phyloP scores from a whole-genome alignment of 2,329 filamentous ascomycete genomes.

The Aspergillus intermedius region DNA sequence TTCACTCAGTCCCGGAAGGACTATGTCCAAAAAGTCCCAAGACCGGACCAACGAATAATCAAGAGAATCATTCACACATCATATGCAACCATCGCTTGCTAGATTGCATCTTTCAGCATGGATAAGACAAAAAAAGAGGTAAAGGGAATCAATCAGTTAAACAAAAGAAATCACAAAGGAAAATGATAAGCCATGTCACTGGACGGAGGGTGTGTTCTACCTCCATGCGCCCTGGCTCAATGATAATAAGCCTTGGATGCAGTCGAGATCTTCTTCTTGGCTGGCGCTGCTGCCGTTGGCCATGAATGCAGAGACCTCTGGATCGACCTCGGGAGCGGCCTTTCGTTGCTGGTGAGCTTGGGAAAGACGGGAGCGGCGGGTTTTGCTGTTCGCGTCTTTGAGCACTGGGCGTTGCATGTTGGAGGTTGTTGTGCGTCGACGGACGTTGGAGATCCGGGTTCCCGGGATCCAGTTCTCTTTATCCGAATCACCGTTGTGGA shows the following conservation, averaged over 20 bases:
- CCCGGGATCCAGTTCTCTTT: conserved; percentile 81
- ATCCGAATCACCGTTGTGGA: conserved; percentile 68
- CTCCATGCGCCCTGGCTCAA: conserved; percentile 90
- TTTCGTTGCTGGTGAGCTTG: conserved; percentile 15
- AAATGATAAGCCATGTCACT: conserved; percentile 11
- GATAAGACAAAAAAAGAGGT: conserved; percentile 12
- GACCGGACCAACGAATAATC: background rate
- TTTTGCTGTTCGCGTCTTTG: conserved; percentile 34
- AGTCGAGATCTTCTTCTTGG: conserved; percentile 77
- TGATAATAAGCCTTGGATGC: conserved; percentile 79
- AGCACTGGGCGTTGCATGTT: conserved; percentile 36
- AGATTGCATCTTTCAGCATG: conserved; percentile 22
- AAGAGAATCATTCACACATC: conserved; percentile 15
- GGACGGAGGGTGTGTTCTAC: conserved; percentile 24
- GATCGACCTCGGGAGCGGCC: conserved; percentile 40
- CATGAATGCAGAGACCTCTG: conserved; percentile 71
- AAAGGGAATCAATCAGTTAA: conserved; percentile 3
- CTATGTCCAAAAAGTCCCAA: background rate
- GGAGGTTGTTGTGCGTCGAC: conserved; percentile 26
- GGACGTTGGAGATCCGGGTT: conserved; percentile 36
- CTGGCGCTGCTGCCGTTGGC: conserved; percentile 50
- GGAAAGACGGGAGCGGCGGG: conserved; percentile 21
- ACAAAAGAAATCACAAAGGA: conserved; percentile 20
- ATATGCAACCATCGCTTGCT: conserved; percentile 24
- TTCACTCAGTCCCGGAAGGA: background rate